Base-by-base conservation (phyloP, 176 grass and related monocot species). In the Avena atlantica region DNA sequence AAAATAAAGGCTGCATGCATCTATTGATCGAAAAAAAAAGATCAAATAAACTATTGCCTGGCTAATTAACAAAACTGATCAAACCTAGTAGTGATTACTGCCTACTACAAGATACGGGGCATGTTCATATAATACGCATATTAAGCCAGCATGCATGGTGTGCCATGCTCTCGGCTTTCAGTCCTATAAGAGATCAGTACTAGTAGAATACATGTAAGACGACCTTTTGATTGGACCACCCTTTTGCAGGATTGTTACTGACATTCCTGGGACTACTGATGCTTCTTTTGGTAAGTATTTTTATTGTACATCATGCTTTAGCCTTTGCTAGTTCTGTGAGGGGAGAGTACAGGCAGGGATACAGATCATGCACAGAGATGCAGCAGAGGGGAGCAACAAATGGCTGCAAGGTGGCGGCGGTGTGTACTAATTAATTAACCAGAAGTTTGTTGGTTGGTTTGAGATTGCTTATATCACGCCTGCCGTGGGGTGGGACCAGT, bases 241-340 rank as follows among this genome's bases (percentile, higher is more conserved):
- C 55, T 57, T 57, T 57, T 70, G 67, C 67, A 70, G 67, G 67
- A 70, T 70, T 37, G 67, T 70, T 37, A 70, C 67, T 42, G 67
- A 70, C 44, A 70, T 70, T 44, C 67, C 67, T 70, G 67, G 67
- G 8, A 70, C 67, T 37, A 70, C 36, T 2, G 67, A 70, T 12
- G 67, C 67, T n/a, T 70, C 67, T 70, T 70, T 70, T 20, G 67
- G 67, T 70, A 19, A 70, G 67, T 70, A 16, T 37, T 10, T 59
- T 61, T 37, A 57, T 20, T 57, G 55, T 57, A 57, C 55, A 57
- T 57, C 55, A 1, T 57, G 55, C 17, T 57, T 57, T 57, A 57
- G 55, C 17, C 17, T 57, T 57, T 57, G 55, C 55, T 57, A 57
- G 55, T 57, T 57, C 55, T 57, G 55, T 57, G 55, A 20, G 55